These are phyloP conservation scores for Pleurotus pulmonarius DNA, from an alignment of 768 basidiomycete species.

Conservation along the genomic window DNA sequence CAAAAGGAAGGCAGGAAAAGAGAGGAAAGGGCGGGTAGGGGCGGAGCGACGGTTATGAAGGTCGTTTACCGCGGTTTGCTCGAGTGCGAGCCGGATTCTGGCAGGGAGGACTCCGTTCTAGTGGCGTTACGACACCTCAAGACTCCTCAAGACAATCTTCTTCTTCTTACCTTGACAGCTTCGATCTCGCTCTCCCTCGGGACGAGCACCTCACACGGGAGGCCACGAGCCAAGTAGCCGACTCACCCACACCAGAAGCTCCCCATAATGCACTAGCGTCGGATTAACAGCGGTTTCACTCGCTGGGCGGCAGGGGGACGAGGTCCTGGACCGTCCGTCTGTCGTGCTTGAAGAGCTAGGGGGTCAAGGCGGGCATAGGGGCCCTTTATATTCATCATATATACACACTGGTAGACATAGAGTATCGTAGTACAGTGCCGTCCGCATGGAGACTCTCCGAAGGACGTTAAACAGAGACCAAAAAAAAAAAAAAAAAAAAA, in stretches of 20 bases:
- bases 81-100: not conserved
- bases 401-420: too few relatives aligned
- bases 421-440: too few relatives aligned
- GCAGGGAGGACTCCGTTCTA: not conserved
- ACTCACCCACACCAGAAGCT: not conserved
- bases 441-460: too few relatives aligned
- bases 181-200: not conserved
- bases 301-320: not conserved
- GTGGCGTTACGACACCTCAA: not conserved
- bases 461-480: too few relatives aligned
- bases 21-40: not conserved
- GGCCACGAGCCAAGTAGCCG: not conserved
- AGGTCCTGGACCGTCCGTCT: not conserved
- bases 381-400: too few relatives aligned
- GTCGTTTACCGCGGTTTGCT: not conserved
- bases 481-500: too few relatives aligned
- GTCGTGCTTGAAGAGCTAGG: not conserved
- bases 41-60: not conserved
- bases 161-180: not conserved
- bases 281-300: not conserved
- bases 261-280: not conserved
- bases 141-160: not conserved
- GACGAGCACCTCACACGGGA: not conserved
- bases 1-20: not conserved
- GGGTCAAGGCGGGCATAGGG: too few relatives aligned